Evolutionary conservation across 2,329 filamentous ascomycete genomes (phyloP).

Genomic region (Pyricularia sp.): DNA sequence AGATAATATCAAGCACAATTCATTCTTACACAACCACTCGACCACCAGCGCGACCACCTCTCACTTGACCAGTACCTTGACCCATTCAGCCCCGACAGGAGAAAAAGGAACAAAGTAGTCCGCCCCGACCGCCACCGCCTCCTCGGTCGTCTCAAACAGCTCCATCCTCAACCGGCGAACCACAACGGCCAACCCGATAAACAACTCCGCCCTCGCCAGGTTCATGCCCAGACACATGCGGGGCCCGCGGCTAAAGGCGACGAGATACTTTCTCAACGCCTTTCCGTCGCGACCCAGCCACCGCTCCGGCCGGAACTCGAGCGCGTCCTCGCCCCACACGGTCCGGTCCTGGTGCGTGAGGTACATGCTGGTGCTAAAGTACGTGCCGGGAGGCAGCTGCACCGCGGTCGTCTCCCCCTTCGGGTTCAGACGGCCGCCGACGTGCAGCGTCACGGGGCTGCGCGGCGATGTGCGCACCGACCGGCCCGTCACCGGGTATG

Average conservation of each 20-base stretch:
- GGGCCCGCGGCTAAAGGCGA: slow-evolving; percentile 12
- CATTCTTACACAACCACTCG: background rate
- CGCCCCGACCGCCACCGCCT: slow-evolving; percentile 11
- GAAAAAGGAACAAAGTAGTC: slow-evolving; percentile 10
- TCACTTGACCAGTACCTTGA: slow-evolving; percentile 6
- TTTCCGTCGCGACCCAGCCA: slow-evolving; percentile 6
- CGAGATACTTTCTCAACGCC: slow-evolving; percentile 11
- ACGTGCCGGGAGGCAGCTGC: background rate
- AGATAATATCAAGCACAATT: background rate
- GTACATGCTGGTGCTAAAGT: slow-evolving; percentile 1
- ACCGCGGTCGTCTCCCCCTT: background rate
- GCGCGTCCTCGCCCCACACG: slow-evolving; percentile 9
- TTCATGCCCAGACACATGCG: slow-evolving; percentile 14
- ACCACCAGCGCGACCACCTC: background rate
- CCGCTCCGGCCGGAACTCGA: slow-evolving; percentile 10
- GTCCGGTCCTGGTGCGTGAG: slow-evolving; percentile 10
- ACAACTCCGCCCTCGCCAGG: slow-evolving; percentile 14
- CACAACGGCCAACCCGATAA: slow-evolving; percentile 10
- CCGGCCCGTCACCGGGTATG: slow-evolving; percentile 6
- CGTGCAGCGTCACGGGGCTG: background rate
- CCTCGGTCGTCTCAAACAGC: slow-evolving; percentile 13
- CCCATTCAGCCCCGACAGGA: slow-evolving; percentile 7
- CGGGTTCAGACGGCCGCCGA: background rate
- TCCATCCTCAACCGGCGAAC: slow-evolving; percentile 13
- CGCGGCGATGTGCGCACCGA: background rate